Base-by-base conservation (phyloP, 2,329 filamentous ascomycete species). In the Phyllosticta citriasiana region DNA sequence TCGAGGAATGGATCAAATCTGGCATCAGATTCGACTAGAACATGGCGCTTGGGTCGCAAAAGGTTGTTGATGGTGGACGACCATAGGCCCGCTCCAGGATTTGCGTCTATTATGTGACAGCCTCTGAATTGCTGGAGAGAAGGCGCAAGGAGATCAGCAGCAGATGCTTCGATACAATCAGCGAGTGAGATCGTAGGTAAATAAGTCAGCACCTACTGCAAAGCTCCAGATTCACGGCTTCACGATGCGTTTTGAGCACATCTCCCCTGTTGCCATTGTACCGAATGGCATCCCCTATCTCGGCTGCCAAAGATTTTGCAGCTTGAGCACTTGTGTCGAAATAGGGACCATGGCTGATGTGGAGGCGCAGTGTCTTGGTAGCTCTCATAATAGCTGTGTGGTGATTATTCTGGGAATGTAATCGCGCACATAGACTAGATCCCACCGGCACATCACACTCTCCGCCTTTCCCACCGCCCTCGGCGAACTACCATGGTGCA, bases 51-150 rank as follows among this genome's bases (percentile, higher is more conserved):
- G 4, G 93, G 93, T 67, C 90, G 77, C 7, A 99, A 78, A 54
- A 82, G 76, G 0, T 89, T 80, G 70, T 96, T 85, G 0, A 97
- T 78, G 67, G 87, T 89, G 27, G 79, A 78, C 35, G 92, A 96
- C 84, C 88, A 94, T 2, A 96, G 59, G 8, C 91, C 90, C 1
- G 77, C 77, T 14, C 91, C 91, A 0, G 93, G 93, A 71, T 92
- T 90, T 61, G 96, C 78, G 70, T 97, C 93, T 67, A 99, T 78
- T 53, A 97, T 81, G 68, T 96, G 91, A 74, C 92, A 91, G 59
- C 89, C 89, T 57, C 79, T 77, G 72, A 94, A 87, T 53, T 84
- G 82, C 35, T 84, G 76, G 19, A 97, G 80, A 2, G 84, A 85
- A 0, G 82, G 81, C 2, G 82, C 84, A n/a, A 95, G 76, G 63